Conservation (phyloP, 495 filamentous ascomycete genomes). For the Darksidea phi region DNA sequence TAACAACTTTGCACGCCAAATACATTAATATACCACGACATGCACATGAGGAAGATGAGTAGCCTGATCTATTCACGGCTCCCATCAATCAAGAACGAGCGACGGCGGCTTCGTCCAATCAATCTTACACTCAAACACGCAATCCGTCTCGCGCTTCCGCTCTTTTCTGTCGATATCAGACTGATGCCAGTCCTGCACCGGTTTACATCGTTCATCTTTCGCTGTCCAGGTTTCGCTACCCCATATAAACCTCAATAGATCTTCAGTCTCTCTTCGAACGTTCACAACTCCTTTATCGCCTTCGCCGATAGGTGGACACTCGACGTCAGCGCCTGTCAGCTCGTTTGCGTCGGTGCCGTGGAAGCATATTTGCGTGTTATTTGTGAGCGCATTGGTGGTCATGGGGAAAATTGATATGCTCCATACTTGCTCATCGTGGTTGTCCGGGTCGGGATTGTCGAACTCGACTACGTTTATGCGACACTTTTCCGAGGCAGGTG, state of each 20-base stretch:
- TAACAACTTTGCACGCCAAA: too few species aligned
- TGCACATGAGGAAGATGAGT: too few species aligned
- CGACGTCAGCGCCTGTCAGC: background rate
- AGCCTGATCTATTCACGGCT: too few species aligned
- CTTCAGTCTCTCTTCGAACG: background rate
- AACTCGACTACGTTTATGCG: constrained; percentile 1
- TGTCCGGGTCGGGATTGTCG: background rate
- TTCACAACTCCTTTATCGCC: background rate
- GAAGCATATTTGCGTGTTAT: background rate
- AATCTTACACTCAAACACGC: too few species aligned
- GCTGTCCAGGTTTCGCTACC: constrained; percentile 1
- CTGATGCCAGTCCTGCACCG: background rate
- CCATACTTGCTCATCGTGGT: background rate
- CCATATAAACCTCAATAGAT: constrained; percentile 2
- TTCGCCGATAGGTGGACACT: background rate
- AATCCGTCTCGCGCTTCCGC: too few species aligned
- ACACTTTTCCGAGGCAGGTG: background rate
- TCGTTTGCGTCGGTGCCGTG: background rate
- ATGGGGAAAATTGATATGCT: background rate
- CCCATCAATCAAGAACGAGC: too few species aligned
- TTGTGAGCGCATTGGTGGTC: background rate
- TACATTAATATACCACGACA: too few species aligned
- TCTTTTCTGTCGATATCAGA: background rate
- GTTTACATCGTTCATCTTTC: background rate
- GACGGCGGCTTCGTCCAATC: too few species aligned